Percentiles rank a stretch among this genome's conserved stretches.
phyloP scores from a whole-genome alignment of 2,329 filamentous ascomycete species.

The Fusarium torulosum region DNA sequence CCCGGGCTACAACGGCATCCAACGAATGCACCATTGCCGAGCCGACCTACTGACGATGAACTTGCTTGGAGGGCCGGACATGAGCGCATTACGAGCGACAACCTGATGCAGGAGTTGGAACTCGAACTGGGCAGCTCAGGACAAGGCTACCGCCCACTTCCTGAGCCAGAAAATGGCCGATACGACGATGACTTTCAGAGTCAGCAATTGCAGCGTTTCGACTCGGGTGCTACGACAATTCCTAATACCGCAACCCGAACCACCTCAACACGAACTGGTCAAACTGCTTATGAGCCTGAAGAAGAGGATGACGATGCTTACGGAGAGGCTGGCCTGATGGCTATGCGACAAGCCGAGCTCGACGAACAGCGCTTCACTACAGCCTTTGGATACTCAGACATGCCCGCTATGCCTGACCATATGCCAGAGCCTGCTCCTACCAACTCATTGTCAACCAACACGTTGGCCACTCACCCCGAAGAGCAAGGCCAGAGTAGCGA shows the following conservation, averaged over 20 bases:
- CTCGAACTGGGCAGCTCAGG: conserved; percentile 61
- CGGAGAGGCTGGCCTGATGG: conserved; percentile 84
- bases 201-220: conserved; percentile 62
- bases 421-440: conserved; percentile 35
- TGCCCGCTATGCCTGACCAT: conserved; percentile 48
- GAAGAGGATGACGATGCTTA: conserved; percentile 88
- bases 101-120: conserved; percentile 70
- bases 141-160: conserved; percentile 54
- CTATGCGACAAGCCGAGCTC: conserved; percentile 86
- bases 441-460: conserved; percentile 56
- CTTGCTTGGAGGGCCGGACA: conserved; percentile 58
- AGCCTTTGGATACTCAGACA: conserved; percentile 51
- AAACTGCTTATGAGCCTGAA: conserved; percentile 45
- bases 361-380: conserved; percentile 69
- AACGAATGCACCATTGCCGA: conserved; percentile 71
- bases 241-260: conserved; percentile 44
- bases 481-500: conserved; percentile 70
- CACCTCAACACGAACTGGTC: conserved; percentile 37
- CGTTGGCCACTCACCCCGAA: conserved; percentile 62
- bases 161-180: conserved; percentile 60
- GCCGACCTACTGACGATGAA: conserved; percentile 62
- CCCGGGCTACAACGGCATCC: conserved; percentile 67
- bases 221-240: conserved; percentile 63
- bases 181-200: conserved; percentile 59
- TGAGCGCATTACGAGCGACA: conserved; percentile 62